phyloP scores from a whole-genome alignment of 768 basidiomycete species.

The Leccinum variicolor region DNA sequence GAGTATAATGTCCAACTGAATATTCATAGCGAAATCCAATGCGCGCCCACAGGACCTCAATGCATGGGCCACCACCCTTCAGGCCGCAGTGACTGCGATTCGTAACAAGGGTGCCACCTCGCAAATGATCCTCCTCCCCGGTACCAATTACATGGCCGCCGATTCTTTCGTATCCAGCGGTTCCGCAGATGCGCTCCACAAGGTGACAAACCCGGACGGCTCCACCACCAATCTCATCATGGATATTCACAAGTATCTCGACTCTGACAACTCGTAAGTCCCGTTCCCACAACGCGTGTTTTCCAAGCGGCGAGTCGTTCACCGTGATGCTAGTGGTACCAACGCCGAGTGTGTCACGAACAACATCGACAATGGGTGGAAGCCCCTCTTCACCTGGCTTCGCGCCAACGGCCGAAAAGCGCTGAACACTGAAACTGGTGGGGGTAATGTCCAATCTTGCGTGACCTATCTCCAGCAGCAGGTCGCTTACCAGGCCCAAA shows the following conservation, averaged over 20 bases:
- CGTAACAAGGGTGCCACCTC: constrained; percentile 47
- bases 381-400: constrained; percentile 47
- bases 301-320: neutral
- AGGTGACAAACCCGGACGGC: constrained; percentile 46
- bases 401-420: constrained; percentile 49
- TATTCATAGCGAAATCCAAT: neutral
- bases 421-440: constrained; percentile 60
- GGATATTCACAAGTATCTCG: constrained; percentile 64
- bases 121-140: constrained; percentile 58
- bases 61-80: constrained; percentile 48
- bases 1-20: neutral
- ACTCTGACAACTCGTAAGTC: constrained; percentile 47
- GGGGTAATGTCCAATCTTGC: constrained; percentile 50
- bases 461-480: constrained; percentile 43
- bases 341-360: constrained; percentile 49
- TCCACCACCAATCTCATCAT: constrained; percentile 46
- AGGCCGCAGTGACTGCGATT: constrained; percentile 62
- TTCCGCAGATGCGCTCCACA: constrained; percentile 45
- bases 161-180: constrained; percentile 48
- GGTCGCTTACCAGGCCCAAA: constrained; percentile 42
- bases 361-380: constrained; percentile 47
- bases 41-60: constrained; percentile 29
- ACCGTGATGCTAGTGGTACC: constrained; percentile 31
- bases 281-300: neutral
- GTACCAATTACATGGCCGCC: constrained; percentile 56